Conservation (phyloP, 2,329 filamentous ascomycete genomes). For the Aspergillus texensis region DNA sequence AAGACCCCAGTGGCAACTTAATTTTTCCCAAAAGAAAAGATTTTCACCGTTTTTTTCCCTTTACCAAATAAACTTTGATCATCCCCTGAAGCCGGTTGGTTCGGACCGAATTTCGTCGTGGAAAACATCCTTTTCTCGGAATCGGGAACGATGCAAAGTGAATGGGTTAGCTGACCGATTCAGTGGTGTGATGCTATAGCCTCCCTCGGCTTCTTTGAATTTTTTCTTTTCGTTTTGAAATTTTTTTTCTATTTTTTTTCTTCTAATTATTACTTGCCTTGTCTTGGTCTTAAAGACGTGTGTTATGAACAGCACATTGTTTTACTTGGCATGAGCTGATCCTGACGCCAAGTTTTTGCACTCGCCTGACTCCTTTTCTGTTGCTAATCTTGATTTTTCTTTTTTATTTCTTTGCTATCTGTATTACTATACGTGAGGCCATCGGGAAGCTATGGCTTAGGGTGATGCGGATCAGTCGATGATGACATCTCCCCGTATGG, state of each 20-base stretch:
- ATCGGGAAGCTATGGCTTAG: neutral
- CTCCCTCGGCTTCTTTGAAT: neutral
- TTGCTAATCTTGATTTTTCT: neutral
- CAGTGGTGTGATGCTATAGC: slow-evolving; percentile 9
- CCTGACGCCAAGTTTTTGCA: neutral
- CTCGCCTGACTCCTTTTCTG: slow-evolving; percentile 5
- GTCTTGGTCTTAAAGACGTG: neutral
- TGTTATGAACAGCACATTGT: slow-evolving; percentile 4
- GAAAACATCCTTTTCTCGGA: neutral
- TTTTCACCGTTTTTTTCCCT: neutral
- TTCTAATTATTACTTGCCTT: neutral
- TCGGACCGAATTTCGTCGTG: slow-evolving; percentile 9
- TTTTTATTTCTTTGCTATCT: neutral
- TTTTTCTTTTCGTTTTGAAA: slow-evolving; percentile 1
- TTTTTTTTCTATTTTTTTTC: too few relatives aligned
- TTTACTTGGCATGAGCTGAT: slow-evolving; percentile 8
- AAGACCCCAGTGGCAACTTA: neutral
- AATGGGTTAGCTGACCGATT: slow-evolving; percentile 5
- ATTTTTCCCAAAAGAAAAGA: slow-evolving; percentile 1
- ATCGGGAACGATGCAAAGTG: neutral
- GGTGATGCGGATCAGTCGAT: neutral
- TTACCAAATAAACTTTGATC: slow-evolving; percentile 3
- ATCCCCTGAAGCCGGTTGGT: slow-evolving; percentile 5
- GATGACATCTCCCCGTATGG: slow-evolving; percentile 3
- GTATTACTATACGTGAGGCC: neutral